phyloP scores from a whole-genome alignment of 352 stramenopile genomes.

The Peronospora tabacina region DNA sequence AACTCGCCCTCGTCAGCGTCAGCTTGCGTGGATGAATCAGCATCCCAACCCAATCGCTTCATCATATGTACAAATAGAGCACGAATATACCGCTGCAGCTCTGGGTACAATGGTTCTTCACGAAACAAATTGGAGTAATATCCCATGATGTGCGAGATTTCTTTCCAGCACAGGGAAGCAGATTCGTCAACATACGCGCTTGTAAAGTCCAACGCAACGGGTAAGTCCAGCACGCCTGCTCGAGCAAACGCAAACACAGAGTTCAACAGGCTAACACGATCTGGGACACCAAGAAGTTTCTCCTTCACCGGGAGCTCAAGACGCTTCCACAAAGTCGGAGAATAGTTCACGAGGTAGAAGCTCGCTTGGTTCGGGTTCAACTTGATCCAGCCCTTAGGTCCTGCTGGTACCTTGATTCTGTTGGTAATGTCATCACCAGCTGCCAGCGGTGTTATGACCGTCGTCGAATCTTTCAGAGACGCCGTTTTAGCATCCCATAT shows the following conservation, averaged over 20 bases:
- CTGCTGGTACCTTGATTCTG: constrained; percentile 50
- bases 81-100: constrained; percentile 58
- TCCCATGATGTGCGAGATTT: constrained; percentile 55
- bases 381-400: constrained; percentile 86
- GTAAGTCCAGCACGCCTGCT: constrained; percentile 43
- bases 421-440: constrained; percentile 83
- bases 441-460: constrained; percentile 26
- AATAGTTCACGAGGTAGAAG: constrained; percentile 93
- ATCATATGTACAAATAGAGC: constrained; percentile 51
- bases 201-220: constrained; percentile 59
- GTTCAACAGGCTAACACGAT: constrained; percentile 90
- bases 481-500: constrained; percentile 61
- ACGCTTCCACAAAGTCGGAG: constrained; percentile 70
- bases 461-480: constrained; percentile 12
- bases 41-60: constrained; percentile 44
- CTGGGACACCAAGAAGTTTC: constrained; percentile 55
- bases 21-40: constrained; percentile 33
- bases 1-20: constrained; percentile 52
- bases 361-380: constrained; percentile 93
- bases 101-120: constrained; percentile 47
- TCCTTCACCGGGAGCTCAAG: constrained; percentile 60
- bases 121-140: constrained; percentile 61
- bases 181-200: constrained; percentile 52
- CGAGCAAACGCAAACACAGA: constrained; percentile 90
- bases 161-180: constrained; percentile 72